phyloP scores from a whole-genome alignment of 75 land plant genomes.

The Picea sitchensis region DNA sequence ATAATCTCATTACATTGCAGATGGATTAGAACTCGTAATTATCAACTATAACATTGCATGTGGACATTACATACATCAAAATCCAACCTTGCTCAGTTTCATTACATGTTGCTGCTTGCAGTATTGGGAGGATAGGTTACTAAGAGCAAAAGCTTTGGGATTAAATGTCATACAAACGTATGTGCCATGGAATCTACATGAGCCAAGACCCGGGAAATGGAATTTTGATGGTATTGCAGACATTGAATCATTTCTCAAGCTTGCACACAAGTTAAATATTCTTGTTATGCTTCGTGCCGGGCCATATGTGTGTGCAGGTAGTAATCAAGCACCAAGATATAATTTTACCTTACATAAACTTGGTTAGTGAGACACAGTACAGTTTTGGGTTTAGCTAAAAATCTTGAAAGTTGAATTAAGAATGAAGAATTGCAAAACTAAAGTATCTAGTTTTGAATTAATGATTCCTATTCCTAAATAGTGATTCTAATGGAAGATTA shows the following conservation, averaged over 20 bases:
- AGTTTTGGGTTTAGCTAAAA: background rate
- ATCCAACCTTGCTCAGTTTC: conserved; percentile 2
- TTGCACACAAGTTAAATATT: conserved; percentile 67
- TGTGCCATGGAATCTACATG: conserved; percentile 96
- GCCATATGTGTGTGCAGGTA: conserved; percentile 96
- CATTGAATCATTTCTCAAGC: conserved; percentile 61
- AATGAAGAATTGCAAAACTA: too few relatives aligned
- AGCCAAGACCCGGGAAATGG: conserved; percentile 52
- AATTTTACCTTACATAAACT: background rate
- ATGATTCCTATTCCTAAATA: too few relatives aligned
- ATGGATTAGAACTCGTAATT: too few relatives aligned
- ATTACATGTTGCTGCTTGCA: conserved; percentile 20
- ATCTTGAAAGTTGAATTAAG: background rate
- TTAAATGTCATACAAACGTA: conserved; percentile 93
- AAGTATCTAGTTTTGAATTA: too few relatives aligned
- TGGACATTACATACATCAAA: background rate
- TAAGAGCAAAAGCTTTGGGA: conserved; percentile 87
- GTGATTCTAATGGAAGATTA: too few relatives aligned
- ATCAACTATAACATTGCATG: too few relatives aligned
- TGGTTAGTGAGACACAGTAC: background rate
- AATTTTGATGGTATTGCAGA: conserved; percentile 85
- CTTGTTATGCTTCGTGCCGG: conserved; percentile 95
- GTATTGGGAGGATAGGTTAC: conserved; percentile 90
- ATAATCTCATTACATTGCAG: background rate
- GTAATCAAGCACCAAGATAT: conserved; percentile 4